Conservation (phyloP, 306 rosid species). For the Vachellia collinsii region DNA sequence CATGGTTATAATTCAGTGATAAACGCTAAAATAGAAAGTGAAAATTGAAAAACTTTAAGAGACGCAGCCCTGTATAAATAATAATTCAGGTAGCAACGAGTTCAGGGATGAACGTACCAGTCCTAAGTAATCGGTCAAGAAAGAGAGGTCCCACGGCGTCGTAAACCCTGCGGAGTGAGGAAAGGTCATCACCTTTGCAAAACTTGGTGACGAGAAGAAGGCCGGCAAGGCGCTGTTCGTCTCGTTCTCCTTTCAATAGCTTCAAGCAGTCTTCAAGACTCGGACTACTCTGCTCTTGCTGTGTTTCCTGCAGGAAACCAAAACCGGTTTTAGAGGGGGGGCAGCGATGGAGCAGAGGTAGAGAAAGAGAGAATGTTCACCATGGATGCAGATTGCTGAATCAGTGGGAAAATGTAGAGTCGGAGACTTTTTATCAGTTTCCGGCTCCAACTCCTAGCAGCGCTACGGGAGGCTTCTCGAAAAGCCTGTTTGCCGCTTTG, state of each 20-base stretch:
- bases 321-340: too few species aligned
- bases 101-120: conserved; percentile 51
- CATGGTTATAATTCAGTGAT: not conserved
- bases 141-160: conserved; percentile 72
- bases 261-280: conserved; percentile 85
- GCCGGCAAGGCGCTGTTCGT: conserved; percentile 92
- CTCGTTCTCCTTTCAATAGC: conserved; percentile 82
- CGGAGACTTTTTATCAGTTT: not conserved
- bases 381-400: not conserved
- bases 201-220: conserved; percentile 86
- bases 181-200: conserved; percentile 66
- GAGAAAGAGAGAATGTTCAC: not conserved
- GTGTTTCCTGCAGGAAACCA: conserved; percentile 46
- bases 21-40: too few species aligned
- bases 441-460: not conserved
- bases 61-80: not conserved
- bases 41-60: not conserved
- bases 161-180: conserved; percentile 69
- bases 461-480: not conserved
- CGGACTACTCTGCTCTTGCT: conserved; percentile 43
- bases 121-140: conserved; percentile 78
- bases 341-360: not conserved
- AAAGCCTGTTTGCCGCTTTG: not conserved
- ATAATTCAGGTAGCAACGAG: not conserved
- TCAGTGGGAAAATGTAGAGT: not conserved